A percentile compares a stretch with the other conserved stretches of the same genome.
Evolutionary conservation across 2,329 filamentous ascomycete genomes (phyloP).

Genomic region (Tricladium varicosporioides): DNA sequence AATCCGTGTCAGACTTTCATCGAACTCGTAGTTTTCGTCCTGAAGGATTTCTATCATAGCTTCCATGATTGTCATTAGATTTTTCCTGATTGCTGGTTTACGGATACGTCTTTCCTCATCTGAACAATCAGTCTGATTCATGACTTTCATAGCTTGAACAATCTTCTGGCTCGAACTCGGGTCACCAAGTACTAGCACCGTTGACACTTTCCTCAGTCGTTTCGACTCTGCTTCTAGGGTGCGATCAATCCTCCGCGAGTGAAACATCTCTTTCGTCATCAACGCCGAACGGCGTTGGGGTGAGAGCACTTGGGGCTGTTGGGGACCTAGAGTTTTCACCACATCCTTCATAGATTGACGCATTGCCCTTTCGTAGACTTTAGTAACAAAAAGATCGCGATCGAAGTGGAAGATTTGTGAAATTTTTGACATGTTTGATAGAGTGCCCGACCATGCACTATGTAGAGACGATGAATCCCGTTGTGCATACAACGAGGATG

Average conservation of each 20-base stretch:
- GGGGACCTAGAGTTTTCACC: neutral
- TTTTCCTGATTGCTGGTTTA: neutral
- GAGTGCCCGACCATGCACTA: neutral
- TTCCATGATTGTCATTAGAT: neutral
- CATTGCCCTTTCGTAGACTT: constrained; percentile 7
- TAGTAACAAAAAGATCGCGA: constrained; percentile 6
- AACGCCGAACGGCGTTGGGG: no score
- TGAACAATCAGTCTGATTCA: neutral
- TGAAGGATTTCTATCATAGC: neutral
- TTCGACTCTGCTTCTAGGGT: neutral
- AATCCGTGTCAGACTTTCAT: no score
- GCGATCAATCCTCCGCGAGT: neutral
- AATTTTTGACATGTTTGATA: constrained; percentile 4
- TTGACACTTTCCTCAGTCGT: neutral
- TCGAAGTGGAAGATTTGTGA: constrained; percentile 13
- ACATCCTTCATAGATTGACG: neutral
- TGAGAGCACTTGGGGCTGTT: neutral
- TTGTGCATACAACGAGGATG: constrained; percentile 5
- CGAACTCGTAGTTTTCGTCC: no score
- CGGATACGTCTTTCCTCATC: neutral
- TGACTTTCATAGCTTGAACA: neutral
- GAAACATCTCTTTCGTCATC: no score
- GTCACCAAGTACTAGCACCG: neutral
- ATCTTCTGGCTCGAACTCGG: neutral
- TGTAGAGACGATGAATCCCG: constrained; percentile 1